A percentile compares a stretch with the other conserved stretches of the same genome.
These are phyloP conservation scores for Tulasnella sp. DNA, from an alignment of 768 basidiomycete species.

Conservation along the genomic window DNA sequence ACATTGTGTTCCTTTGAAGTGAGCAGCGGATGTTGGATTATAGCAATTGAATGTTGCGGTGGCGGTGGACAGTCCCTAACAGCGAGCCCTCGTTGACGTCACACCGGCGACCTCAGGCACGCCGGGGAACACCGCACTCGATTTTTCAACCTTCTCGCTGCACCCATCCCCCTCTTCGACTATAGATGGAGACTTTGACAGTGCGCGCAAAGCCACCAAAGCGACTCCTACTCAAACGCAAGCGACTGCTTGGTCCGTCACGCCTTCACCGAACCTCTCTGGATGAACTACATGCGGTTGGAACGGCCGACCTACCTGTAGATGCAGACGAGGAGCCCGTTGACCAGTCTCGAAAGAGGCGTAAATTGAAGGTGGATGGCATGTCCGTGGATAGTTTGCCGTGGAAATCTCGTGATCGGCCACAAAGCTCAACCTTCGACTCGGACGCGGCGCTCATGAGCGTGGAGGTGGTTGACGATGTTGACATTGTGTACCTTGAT, in stretches of 20 bases:
- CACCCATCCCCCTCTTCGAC: not conserved
- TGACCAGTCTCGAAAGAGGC: not conserved
- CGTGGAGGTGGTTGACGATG: slow-evolving; percentile 85
- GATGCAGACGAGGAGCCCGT: not conserved
- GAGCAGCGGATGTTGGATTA: too few species aligned
- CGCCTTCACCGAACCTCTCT: not conserved
- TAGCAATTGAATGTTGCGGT: too few species aligned
- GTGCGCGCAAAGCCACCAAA: not conserved
- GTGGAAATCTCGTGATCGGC: slow-evolving; percentile 58
- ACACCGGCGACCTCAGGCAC: not conserved
- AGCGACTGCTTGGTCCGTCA: not conserved
- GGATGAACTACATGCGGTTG: too few species aligned
- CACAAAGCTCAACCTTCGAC: slow-evolving; percentile 43
- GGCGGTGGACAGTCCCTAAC: too few species aligned
- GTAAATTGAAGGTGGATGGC: not conserved
- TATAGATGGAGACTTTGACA: not conserved
- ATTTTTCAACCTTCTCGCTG: not conserved
- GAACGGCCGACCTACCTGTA: not conserved
- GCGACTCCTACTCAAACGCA: not conserved
- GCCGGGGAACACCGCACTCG: not conserved
- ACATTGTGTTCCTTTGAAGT: not conserved
- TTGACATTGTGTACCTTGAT: slow-evolving; percentile 77
- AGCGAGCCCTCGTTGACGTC: not conserved
- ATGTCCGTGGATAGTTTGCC: slow-evolving; percentile 42
- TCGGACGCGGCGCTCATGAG: slow-evolving; percentile 81